Evolutionary conservation across 2,329 filamentous ascomycete species (phyloP).

Genomic region (Emmonsia crescens): DNA sequence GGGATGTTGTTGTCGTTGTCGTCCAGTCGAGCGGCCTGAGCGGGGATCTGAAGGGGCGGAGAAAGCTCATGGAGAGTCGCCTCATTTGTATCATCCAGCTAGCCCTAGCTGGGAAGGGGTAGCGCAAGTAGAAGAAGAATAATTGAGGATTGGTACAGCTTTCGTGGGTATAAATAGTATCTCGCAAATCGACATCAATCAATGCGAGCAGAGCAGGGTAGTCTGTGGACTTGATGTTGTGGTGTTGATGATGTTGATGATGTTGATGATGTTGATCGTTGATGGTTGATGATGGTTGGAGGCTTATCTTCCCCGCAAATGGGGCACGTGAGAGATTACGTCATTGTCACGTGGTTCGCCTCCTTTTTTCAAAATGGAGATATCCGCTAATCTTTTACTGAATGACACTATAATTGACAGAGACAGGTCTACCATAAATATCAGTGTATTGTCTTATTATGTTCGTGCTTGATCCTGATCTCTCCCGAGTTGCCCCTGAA

Average conservation of each 20-base stretch:
- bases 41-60: constrained; percentile 4
- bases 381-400: too few species aligned
- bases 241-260: neutral
- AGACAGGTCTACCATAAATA: too few species aligned
- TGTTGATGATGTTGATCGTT: neutral
- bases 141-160: neutral
- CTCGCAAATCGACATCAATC: neutral
- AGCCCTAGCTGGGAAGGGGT: neutral
- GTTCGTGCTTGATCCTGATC: too few species aligned
- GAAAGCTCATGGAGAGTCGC: constrained; percentile 1
- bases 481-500: too few species aligned
- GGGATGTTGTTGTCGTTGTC: constrained; percentile 9
- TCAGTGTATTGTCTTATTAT: too few species aligned
- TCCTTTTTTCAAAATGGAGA: too few species aligned
- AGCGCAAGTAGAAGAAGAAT: neutral
- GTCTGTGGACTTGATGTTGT: too few species aligned
- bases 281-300: neutral
- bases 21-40: constrained; percentile 33
- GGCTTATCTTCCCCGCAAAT: neutral
- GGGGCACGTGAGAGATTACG: neutral
- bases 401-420: too few species aligned
- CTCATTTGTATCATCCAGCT: neutral
- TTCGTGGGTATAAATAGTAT: neutral
- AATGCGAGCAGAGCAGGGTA: neutral
- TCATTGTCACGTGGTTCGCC: neutral